These are phyloP conservation scores for Blumeria graminis DNA, from an alignment of 2,329 filamentous ascomycete species.

Conservation along the genomic window DNA sequence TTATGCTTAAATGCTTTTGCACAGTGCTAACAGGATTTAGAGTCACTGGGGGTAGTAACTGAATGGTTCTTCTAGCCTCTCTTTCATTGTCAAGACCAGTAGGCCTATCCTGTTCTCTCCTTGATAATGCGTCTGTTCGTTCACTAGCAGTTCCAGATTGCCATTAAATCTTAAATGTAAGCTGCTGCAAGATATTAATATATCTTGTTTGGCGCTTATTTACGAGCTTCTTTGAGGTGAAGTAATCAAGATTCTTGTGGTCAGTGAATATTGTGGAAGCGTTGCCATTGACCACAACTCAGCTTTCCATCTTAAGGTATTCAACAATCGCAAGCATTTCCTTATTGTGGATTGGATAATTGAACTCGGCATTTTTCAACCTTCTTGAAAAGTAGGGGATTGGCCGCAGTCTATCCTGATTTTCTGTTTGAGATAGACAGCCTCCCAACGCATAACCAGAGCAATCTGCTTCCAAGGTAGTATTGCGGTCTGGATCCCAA, in stretches of 20 bases:
- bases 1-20: neutral
- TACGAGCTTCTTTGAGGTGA: neutral
- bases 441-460: too few species aligned
- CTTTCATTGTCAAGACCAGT: neutral
- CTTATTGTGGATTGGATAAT: too few species aligned
- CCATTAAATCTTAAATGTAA: neutral
- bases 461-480: too few species aligned
- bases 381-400: too few species aligned
- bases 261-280: neutral
- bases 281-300: neutral
- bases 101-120: neutral
- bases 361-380: too few species aligned
- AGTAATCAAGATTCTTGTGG: neutral
- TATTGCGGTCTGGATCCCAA: too few species aligned
- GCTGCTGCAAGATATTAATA: neutral
- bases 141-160: neutral
- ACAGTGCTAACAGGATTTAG: neutral
- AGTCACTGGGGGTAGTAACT: neutral
- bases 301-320: neutral
- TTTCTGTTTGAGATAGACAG: too few species aligned
- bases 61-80: neutral
- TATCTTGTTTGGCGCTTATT: neutral
- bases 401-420: too few species aligned
- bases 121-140: neutral
- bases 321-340: too few species aligned